Evolutionary conservation across 768 basidiomycete genomes (phyloP).

Genomic region (Lactarius akahatsu): DNA sequence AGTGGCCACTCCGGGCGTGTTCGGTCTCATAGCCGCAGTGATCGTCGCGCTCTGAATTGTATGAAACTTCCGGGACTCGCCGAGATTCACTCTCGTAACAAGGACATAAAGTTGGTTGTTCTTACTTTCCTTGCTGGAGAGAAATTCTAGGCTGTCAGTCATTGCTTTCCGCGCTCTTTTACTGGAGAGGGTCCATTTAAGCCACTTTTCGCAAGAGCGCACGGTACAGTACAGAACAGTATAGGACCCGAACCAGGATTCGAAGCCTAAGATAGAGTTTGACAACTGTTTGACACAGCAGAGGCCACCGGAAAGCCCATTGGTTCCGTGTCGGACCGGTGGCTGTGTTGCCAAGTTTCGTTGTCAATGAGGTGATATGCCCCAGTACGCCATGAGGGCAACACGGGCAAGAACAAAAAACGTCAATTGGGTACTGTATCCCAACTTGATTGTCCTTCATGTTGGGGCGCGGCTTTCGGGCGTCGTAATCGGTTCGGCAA

Average conservation of each 20-base stretch:
- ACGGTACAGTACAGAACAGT: neutral
- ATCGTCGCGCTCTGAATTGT: neutral
- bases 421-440: neutral
- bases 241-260: neutral
- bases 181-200: neutral
- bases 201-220: neutral
- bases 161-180: neutral
- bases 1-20: neutral
- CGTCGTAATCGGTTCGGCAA: conserved; percentile 23
- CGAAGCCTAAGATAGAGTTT: neutral
- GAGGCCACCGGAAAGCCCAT: neutral
- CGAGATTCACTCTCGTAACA: neutral
- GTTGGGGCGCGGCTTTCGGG: neutral
- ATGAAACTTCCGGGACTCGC: neutral
- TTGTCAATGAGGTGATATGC: neutral
- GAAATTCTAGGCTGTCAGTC: neutral
- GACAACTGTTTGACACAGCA: neutral
- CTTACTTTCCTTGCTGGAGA: neutral
- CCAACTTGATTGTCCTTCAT: neutral
- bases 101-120: neutral
- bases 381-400: neutral
- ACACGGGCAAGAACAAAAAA: neutral
- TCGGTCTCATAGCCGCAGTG: conserved; percentile 7
- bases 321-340: neutral
- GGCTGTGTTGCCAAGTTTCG: neutral